Evolutionary conservation across 1,284 basidiomycete species (phyloP).

Genomic region (Vanrija sp.): DNA sequence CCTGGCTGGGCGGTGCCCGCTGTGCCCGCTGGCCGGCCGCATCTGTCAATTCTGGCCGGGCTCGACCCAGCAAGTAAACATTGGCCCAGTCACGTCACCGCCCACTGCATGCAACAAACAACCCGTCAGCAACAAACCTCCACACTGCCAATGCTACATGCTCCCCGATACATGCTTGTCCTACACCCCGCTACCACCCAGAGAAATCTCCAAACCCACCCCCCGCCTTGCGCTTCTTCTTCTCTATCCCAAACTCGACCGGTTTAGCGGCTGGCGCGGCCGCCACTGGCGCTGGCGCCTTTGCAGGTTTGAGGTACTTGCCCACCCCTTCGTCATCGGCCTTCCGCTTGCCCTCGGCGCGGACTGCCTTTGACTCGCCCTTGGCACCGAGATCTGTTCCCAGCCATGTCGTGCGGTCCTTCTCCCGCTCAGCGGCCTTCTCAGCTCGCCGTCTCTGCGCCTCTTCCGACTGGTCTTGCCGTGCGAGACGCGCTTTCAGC

Average conservation of each 20-base stretch:
- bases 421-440: conserved; percentile 47
- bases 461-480: conserved; percentile 43
- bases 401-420: conserved; percentile 51
- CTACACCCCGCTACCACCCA: conserved; percentile 31
- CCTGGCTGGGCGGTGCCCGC: too few relatives aligned
- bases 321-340: conserved; percentile 45
- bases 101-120: too few relatives aligned
- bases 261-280: conserved; percentile 3
- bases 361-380: conserved; percentile 30
- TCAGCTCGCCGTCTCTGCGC: conserved; percentile 38
- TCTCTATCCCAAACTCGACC: conserved; percentile 41
- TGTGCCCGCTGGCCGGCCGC: too few relatives aligned
- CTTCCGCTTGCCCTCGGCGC: conserved; percentile 37
- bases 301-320: conserved; percentile 44
- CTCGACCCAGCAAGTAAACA: too few relatives aligned
- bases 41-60: too few relatives aligned
- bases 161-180: background rate
- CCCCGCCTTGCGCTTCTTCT: conserved; percentile 48
- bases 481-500: conserved; percentile 44
- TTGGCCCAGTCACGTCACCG: too few relatives aligned
- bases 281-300: background rate
- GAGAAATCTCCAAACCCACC: conserved; percentile 52
- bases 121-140: too few relatives aligned
- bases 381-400: conserved; percentile 48
- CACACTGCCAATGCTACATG: background rate